Base-by-base conservation (phyloP, 2,329 filamentous ascomycete genomes). In the Penicillium sp. region DNA sequence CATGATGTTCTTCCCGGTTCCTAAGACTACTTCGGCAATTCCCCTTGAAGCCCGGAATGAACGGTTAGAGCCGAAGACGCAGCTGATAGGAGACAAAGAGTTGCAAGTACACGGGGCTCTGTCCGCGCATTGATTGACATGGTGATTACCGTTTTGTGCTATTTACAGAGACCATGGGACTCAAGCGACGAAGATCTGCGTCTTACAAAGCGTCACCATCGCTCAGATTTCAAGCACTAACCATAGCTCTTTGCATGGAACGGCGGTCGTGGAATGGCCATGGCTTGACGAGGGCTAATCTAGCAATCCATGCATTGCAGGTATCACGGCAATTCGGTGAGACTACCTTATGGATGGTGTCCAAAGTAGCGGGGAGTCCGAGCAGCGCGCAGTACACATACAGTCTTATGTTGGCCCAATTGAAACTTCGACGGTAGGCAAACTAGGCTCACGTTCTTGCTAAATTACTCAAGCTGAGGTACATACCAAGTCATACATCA, bases 321-420 rank as follows among this genome's bases (percentile, higher is more conserved):
- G 61, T 65, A 50, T 55, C 41, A 64, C 61, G 53, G 14, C 25
- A 17, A 11, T n/a, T 19, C 14, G n/a, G 62, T 62, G 50, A 58
- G 36, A 65, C 62, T 53, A 25, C 25, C 46, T 37, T 46, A 55
- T 50, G 40, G 41, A 49, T 53, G n/a, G 36, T 51, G 43, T 41
- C n/a, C 30, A 50, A 42, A 28, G 25, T 22, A 19, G 26, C 14
- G 42, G 28, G 26, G 38, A 37, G 42, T 42, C 33, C n/a, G 46
- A 44, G 25, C 37, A 44, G 36, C 16, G 49, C 22, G 22, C 33
- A 53, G 28, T 31, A 59, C 51, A 55, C 51, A 52, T 42, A 10
- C 31, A 41, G 56, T 53, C 40, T 56, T 22, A 45, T 49, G 53
- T 59, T 55, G 30, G 62, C 58, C 49, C 54, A 48, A 49, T 65